A percentile compares a stretch with the other conserved stretches of the same genome.
These are phyloP conservation scores for Lepiota venenata DNA, from an alignment of 768 basidiomycete genomes.

Conservation along the genomic window DNA sequence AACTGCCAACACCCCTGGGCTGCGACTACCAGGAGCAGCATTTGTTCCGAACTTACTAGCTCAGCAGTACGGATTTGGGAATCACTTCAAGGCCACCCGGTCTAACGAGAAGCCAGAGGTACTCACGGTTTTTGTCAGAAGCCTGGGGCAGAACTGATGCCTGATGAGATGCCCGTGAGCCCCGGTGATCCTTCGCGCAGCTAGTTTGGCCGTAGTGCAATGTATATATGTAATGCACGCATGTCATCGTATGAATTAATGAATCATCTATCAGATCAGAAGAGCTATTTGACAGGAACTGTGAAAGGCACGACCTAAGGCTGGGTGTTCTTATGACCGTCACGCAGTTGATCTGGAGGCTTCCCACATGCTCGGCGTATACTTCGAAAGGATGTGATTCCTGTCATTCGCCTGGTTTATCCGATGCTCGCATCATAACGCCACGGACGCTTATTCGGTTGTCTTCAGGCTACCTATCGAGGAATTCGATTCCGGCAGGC, in stretches of 20 bases:
- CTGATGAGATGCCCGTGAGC: slow-evolving; percentile 4
- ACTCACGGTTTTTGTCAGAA: slow-evolving; percentile 1
- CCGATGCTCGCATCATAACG: too few relatives aligned
- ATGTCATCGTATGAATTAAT: too few relatives aligned
- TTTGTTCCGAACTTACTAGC: not conserved
- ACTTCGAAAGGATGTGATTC: too few relatives aligned
- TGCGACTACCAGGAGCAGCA: not conserved
- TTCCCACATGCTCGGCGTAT: too few relatives aligned
- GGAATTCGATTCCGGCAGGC: too few relatives aligned
- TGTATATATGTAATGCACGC: too few relatives aligned
- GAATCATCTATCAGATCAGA: not conserved
- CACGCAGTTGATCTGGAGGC: not conserved
- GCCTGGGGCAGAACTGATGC: not conserved
- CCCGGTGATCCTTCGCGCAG: not conserved
- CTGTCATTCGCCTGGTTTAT: too few relatives aligned
- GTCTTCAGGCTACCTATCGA: too few relatives aligned
- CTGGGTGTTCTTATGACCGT: slow-evolving; percentile 4
- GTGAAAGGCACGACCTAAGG: not conserved
- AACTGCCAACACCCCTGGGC: not conserved
- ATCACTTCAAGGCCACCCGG: not conserved
- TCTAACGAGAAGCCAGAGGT: not conserved
- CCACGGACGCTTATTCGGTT: too few relatives aligned
- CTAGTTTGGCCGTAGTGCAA: not conserved
- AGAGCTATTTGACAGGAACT: not conserved
- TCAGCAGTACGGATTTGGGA: slow-evolving; percentile 6